A percentile compares a stretch with the other conserved stretches of the same genome.
These are phyloP conservation scores for Asterochloris erici DNA, from an alignment of 139 green algal genomes.

Conservation along the genomic window DNA sequence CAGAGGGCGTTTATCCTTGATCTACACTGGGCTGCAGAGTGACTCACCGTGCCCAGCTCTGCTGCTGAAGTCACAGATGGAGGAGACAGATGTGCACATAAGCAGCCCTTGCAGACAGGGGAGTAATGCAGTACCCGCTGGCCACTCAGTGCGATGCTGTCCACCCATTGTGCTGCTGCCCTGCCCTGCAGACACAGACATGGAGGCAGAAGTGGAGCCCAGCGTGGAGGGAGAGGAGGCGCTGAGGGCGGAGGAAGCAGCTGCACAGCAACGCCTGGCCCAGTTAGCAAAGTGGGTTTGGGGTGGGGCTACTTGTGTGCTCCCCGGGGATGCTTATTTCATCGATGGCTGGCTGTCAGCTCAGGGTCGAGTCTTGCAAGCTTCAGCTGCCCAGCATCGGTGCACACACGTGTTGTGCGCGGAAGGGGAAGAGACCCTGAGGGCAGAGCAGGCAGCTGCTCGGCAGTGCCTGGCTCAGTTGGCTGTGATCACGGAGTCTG, in stretches of 20 bases:
- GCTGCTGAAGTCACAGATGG: too few species aligned
- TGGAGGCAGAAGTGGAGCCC: conserved; percentile 76
- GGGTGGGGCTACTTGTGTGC: not conserved
- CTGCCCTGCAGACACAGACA: conserved; percentile 59
- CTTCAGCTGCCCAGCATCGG: not conserved
- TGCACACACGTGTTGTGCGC: too few species aligned
- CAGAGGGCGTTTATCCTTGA: too few species aligned
- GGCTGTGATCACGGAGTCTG: too few species aligned
- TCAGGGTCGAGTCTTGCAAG: not conserved
- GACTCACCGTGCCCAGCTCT: too few species aligned
- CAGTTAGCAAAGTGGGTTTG: not conserved
- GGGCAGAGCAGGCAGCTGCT: not conserved
- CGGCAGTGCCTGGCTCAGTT: not conserved
- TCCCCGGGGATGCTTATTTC: not conserved
- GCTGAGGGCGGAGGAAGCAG: conserved; percentile 14
- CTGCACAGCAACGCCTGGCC: not conserved
- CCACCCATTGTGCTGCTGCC: not conserved
- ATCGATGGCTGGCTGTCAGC: too few species aligned
- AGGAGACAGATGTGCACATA: too few species aligned
- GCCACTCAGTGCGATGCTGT: not conserved
- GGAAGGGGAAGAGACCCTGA: not conserved
- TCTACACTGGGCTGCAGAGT: too few species aligned
- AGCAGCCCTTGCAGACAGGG: too few species aligned
- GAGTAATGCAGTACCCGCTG: not conserved
- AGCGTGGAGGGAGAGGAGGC: conserved; percentile 66